Evolutionary conservation across 192 early-diverging fungal genomes (phyloP).

Genomic region (Oehlia diaphana): DNA sequence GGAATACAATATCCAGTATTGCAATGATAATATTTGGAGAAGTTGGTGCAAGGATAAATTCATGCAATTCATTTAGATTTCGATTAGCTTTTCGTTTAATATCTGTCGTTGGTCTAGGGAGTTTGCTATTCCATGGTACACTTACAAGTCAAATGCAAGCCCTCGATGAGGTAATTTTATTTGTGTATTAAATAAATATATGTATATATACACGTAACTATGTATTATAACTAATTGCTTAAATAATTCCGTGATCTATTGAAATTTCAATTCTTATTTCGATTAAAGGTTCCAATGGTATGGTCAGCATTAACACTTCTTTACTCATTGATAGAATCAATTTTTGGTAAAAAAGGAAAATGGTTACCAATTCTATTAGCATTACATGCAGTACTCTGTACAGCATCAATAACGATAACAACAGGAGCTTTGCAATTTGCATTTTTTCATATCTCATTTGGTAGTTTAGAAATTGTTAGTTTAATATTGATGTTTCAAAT

Average conservation of each 20-base stretch:
- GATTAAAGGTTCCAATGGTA: constrained; percentile 36
- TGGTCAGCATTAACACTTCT: constrained; percentile 38
- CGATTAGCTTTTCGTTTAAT: constrained; percentile 59
- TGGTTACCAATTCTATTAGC: constrained; percentile 45
- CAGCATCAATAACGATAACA: constrained; percentile 32
- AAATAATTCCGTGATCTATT: not conserved
- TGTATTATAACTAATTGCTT: too few species aligned
- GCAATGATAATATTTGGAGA: constrained; percentile 65
- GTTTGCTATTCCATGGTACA: constrained; percentile 77
- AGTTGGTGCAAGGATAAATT: constrained; percentile 50
- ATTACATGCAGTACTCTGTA: constrained; percentile 48
- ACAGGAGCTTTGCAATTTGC: constrained; percentile 33
- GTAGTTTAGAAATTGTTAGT: constrained; percentile 29
- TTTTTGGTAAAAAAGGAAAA: constrained; percentile 45
- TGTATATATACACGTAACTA: too few species aligned
- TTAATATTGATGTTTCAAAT: constrained; percentile 34
- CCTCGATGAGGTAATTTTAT: constrained; percentile 60
- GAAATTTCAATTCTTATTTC: constrained; percentile 35
- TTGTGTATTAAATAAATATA: not conserved
- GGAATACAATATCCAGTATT: constrained; percentile 68
- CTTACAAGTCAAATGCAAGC: constrained; percentile 69
- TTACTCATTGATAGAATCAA: constrained; percentile 42
- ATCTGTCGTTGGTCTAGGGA: constrained; percentile 74
- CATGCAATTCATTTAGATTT: constrained; percentile 44
- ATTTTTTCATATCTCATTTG: constrained; percentile 35